Evolutionary conservation across 306 rosid genomes (phyloP).

Genomic region (Fragaria ananassa): DNA sequence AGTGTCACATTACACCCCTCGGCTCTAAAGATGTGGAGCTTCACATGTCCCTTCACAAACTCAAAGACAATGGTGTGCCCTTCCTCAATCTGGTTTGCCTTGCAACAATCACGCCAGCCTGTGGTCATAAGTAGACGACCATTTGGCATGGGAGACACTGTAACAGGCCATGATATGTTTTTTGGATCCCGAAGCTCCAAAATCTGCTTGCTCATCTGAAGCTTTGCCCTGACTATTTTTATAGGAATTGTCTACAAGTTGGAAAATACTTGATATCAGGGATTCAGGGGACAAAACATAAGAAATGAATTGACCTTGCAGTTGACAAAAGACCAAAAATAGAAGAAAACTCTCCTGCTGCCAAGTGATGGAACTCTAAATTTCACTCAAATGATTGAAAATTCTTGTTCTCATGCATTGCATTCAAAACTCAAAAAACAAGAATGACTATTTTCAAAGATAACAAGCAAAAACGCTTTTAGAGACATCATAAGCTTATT

Average conservation of each 20-base stretch:
- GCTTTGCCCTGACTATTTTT: not conserved
- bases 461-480: not conserved
- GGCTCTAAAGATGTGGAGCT: not conserved
- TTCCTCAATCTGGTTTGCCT: not conserved
- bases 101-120: not conserved
- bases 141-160: not conserved
- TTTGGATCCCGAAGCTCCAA: not conserved
- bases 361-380: not conserved
- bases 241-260: not conserved
- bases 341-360: not conserved
- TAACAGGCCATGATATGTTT: not conserved
- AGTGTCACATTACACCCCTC: not conserved
- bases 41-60: not conserved
- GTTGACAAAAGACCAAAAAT: not conserved
- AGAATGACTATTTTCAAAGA: not conserved
- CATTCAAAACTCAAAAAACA: not conserved
- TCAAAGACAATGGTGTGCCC: not conserved
- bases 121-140: not conserved
- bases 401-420: not conserved
- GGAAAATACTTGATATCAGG: not conserved
- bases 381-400: not conserved
- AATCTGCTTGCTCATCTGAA: not conserved
- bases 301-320: not conserved
- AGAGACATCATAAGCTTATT: not conserved
- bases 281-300: not conserved